Percentiles rank a stretch among this genome's conserved stretches.
Evolutionary conservation across 345 rosid genomes (phyloP).

Genomic region (Acer campestre): DNA sequence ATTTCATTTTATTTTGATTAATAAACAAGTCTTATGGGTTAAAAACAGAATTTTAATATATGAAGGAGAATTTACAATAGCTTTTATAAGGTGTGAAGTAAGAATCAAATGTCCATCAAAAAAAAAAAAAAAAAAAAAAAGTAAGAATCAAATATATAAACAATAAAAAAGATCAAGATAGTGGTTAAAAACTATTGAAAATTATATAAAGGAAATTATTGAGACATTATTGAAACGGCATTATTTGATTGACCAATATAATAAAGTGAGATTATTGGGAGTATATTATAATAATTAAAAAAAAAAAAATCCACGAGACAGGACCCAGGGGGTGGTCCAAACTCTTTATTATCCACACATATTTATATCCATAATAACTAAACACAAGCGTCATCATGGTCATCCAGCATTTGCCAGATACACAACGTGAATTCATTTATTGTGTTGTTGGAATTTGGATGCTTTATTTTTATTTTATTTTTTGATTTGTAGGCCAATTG

Average conservation of each 20-base stretch:
- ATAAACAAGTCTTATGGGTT: no score
- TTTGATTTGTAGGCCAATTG: not conserved
- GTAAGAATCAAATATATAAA: not conserved
- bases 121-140: no score
- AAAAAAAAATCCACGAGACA: not conserved
- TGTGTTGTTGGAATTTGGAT: not conserved
- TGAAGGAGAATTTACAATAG: no score
- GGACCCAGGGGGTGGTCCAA: slow-evolving; percentile 10
- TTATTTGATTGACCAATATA: no score
- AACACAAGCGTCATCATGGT: not conserved
- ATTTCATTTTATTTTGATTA: no score
- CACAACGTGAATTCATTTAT: not conserved
- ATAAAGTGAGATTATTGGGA: not conserved
- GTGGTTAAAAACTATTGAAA: no score
- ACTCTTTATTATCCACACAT: not conserved
- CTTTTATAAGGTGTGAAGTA: no score
- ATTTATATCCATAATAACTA: not conserved
- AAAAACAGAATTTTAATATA: no score
- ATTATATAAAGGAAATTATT: not conserved
- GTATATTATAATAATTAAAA: not conserved
- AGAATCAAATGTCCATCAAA: no score
- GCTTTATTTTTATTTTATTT: not conserved
- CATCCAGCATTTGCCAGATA: not conserved
- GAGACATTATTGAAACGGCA: not conserved
- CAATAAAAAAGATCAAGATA: no score